These are phyloP conservation scores for Bruguiera gymnorhiza DNA, from an alignment of 345 rosid species.

Conservation along the genomic window DNA sequence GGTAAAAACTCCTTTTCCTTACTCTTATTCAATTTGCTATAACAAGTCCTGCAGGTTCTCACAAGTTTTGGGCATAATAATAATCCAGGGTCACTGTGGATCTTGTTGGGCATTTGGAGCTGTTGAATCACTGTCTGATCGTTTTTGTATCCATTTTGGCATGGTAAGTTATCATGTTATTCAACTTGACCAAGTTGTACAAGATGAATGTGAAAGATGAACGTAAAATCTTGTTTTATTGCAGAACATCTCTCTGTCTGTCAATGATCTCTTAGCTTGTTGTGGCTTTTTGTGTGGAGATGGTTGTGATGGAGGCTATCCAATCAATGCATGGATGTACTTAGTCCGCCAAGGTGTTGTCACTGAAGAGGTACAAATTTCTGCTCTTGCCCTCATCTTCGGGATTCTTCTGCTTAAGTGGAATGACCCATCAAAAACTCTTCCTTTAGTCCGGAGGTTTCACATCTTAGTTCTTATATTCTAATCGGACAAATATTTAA, in stretches of 20 bases:
- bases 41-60: conserved; percentile 8
- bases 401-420: no score
- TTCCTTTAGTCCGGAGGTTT: neutral
- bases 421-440: no score
- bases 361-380: conserved; percentile 68
- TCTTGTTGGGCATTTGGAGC: conserved; percentile 99
- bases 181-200: conserved; percentile 3
- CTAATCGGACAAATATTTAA: conserved; percentile 1
- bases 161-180: conserved; percentile 43
- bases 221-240: conserved; percentile 9
- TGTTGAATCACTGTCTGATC: conserved; percentile 91
- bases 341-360: conserved; percentile 74
- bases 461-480: conserved; percentile 4
- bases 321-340: conserved; percentile 81
- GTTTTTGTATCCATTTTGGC: conserved; percentile 84
- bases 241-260: conserved; percentile 82
- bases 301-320: conserved; percentile 92
- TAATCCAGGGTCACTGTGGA: conserved; percentile 90
- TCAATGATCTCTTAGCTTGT: conserved; percentile 86
- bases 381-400: neutral
- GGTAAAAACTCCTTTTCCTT: conserved; percentile 41
- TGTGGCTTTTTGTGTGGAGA: conserved; percentile 89
- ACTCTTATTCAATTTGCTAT: conserved; percentile 2
- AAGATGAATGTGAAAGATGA: neutral
- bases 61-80: conserved; percentile 26